Conservation (phyloP, 306 rosid species). For the Argentina anserina region DNA sequence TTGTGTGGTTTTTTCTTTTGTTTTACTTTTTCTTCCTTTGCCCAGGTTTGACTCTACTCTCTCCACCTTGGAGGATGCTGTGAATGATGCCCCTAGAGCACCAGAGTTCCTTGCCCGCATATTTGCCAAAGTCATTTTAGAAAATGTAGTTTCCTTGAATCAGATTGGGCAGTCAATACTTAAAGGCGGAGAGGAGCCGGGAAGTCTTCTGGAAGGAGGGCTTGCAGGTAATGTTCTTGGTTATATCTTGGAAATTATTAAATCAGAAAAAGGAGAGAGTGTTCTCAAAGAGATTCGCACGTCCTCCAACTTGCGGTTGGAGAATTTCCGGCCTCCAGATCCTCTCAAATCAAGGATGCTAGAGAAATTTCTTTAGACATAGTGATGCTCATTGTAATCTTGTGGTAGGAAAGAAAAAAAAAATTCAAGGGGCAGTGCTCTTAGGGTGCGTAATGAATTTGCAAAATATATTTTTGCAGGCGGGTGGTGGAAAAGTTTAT, state of each 20-base stretch:
- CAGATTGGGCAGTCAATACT: constrained; percentile 57
- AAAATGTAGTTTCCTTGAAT: constrained; percentile 47
- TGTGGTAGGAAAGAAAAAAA: constrained; percentile 20
- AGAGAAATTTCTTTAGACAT: constrained; percentile 65
- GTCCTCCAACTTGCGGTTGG: constrained; percentile 55
- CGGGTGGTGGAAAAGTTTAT: constrained; percentile 39
- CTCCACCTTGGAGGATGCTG: constrained; percentile 62
- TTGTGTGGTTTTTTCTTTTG: neutral
- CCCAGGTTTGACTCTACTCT: constrained; percentile 71
- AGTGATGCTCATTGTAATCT: constrained; percentile 59
- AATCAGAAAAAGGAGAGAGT: constrained; percentile 54
- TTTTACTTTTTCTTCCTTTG: constrained; percentile 6
- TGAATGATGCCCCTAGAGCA: constrained; percentile 87
- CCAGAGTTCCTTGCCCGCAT: constrained; percentile 71
- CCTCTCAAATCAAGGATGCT: constrained; percentile 51
- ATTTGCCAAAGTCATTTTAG: constrained; percentile 48
- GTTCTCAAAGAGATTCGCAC: constrained; percentile 38
- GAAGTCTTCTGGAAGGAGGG: constrained; percentile 52
- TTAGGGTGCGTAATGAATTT: constrained; percentile 42
- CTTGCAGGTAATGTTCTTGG: constrained; percentile 86
- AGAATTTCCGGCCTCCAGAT: constrained; percentile 57
- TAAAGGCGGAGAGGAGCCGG: constrained; percentile 77
- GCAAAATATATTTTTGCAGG: constrained; percentile 40
- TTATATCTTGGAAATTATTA: constrained; percentile 55
- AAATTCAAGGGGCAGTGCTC: constrained; percentile 37